These are phyloP conservation scores for Phytomonas francai DNA, from an alignment of 208 protist species.

Conservation along the genomic window DNA sequence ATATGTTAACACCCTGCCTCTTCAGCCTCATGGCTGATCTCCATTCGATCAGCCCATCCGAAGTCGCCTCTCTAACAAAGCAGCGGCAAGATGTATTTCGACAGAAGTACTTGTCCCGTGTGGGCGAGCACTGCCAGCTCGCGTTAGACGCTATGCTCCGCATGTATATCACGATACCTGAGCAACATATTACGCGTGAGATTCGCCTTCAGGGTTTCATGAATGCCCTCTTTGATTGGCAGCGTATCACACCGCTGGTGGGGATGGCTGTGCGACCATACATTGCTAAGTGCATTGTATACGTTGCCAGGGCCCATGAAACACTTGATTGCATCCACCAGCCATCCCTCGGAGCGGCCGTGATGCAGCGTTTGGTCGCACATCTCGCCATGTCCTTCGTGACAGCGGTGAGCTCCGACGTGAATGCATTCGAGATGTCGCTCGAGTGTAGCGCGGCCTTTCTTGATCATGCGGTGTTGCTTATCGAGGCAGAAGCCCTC, in stretches of 20 bases:
- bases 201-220: slow-evolving; percentile 58
- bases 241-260: slow-evolving; percentile 51
- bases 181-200: slow-evolving; percentile 66
- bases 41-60: slow-evolving; percentile 16
- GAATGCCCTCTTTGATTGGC: slow-evolving; percentile 74
- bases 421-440: slow-evolving; percentile 78
- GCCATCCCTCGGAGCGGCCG: slow-evolving; percentile 57
- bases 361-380: slow-evolving; percentile 66
- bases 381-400: slow-evolving; percentile 63
- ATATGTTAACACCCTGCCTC: slow-evolving; percentile 64
- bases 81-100: slow-evolving; percentile 35
- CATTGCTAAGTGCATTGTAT: slow-evolving; percentile 55
- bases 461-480: slow-evolving; percentile 45
- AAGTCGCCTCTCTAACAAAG: slow-evolving; percentile 12
- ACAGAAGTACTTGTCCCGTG: slow-evolving; percentile 37
- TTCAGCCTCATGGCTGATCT: slow-evolving; percentile 47
- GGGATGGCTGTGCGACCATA: slow-evolving; percentile 72
- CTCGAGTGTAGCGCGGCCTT: slow-evolving; percentile 69
- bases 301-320: slow-evolving; percentile 66
- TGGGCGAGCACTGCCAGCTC: slow-evolving; percentile 81
- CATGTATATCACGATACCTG: slow-evolving; percentile 54
- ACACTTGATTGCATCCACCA: slow-evolving; percentile 60
- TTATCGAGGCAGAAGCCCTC: slow-evolving; percentile 71
- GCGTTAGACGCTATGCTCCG: slow-evolving; percentile 73
- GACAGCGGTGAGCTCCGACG: slow-evolving; percentile 47